Percentiles rank a stretch among this genome's conserved stretches.
Evolutionary conservation across 805 yeast genomes (phyloP).

Genomic region (Cyberlindnera euphorbiae): DNA sequence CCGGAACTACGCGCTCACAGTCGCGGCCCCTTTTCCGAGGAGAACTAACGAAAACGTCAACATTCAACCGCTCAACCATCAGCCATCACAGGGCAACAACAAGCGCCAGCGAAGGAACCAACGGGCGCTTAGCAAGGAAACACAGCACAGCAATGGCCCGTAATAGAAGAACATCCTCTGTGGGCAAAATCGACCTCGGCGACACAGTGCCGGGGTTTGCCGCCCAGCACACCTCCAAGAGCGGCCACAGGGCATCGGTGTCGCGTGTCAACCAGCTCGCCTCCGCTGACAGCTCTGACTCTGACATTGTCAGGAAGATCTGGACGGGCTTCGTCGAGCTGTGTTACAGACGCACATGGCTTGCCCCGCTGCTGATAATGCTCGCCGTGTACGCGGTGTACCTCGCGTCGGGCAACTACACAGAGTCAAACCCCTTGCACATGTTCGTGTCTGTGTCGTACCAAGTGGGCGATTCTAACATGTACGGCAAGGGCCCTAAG

Average conservation of each 20-base stretch:
- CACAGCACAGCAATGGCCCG: background rate
- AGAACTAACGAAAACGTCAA: too few species aligned
- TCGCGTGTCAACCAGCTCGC: slow-evolving; percentile 32
- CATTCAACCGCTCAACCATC: too few species aligned
- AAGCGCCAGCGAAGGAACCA: too few species aligned
- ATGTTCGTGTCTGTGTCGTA: slow-evolving; percentile 65
- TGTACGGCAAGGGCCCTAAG: slow-evolving; percentile 82
- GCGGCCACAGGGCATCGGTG: slow-evolving; percentile 35
- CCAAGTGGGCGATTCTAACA: slow-evolving; percentile 52
- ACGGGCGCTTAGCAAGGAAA: too few species aligned
- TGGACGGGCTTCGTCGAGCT: slow-evolving; percentile 56
- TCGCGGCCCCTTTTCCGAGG: too few species aligned
- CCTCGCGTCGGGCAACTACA: slow-evolving; percentile 51
- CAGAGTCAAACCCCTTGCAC: slow-evolving; percentile 56
- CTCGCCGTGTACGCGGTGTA: slow-evolving; percentile 38
- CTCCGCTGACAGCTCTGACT: slow-evolving; percentile 35
- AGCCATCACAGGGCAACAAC: too few species aligned
- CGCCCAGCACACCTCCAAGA: slow-evolving; percentile 52
- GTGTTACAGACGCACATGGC: slow-evolving; percentile 61
- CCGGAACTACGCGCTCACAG: too few species aligned
- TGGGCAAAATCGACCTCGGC: slow-evolving; percentile 72
- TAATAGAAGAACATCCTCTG: slow-evolving; percentile 54
- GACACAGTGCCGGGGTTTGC: slow-evolving; percentile 67
- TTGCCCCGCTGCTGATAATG: slow-evolving; percentile 54
- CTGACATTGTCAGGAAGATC: slow-evolving; percentile 51